Conservation (phyloP, 352 stramenopile genomes). For the Phytopythium montanum region DNA sequence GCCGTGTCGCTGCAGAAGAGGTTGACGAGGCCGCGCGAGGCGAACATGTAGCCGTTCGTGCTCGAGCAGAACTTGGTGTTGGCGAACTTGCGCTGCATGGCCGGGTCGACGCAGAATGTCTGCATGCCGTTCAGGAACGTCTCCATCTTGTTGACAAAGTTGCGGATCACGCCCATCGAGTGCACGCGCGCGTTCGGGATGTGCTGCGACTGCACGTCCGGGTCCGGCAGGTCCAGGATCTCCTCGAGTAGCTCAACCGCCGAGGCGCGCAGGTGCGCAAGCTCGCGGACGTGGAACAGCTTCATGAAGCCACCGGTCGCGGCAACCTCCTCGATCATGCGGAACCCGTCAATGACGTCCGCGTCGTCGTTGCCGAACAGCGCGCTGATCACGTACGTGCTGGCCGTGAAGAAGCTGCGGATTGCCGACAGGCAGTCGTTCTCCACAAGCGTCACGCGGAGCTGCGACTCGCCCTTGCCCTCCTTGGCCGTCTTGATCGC, state of each 20-base stretch:
- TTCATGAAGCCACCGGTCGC: slow-evolving; percentile 67
- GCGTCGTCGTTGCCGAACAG: slow-evolving; percentile 78
- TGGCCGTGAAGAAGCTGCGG: slow-evolving; percentile 81
- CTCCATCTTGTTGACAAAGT: slow-evolving; percentile 89
- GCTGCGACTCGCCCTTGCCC: slow-evolving; percentile 74
- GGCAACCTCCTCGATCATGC: slow-evolving; percentile 69
- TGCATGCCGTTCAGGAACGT: slow-evolving; percentile 61
- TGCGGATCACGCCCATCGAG: slow-evolving; percentile 80
- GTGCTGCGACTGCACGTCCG: slow-evolving; percentile 66
- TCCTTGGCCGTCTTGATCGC: slow-evolving; percentile 71
- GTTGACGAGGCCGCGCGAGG: slow-evolving; percentile 63
- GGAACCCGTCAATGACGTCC: slow-evolving; percentile 77
- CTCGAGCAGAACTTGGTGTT: slow-evolving; percentile 77
- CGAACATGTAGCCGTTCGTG: slow-evolving; percentile 63
- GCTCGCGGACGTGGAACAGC: slow-evolving; percentile 68
- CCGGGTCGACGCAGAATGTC: slow-evolving; percentile 62
- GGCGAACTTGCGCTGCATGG: slow-evolving; percentile 61
- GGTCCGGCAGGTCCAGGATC: slow-evolving; percentile 78
- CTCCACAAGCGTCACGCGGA: slow-evolving; percentile 72
- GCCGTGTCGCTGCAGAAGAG: slow-evolving; percentile 68
- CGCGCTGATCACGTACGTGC: slow-evolving; percentile 66
- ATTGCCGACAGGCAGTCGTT: slow-evolving; percentile 80
- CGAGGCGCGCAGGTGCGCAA: slow-evolving; percentile 53
- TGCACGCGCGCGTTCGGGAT: slow-evolving; percentile 61
- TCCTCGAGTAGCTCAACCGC: slow-evolving; percentile 76